Evolutionary conservation across 345 rosid genomes (phyloP), one percentile per base, ranked within the genome.

Genomic region (Litchi chinensis): DNA sequence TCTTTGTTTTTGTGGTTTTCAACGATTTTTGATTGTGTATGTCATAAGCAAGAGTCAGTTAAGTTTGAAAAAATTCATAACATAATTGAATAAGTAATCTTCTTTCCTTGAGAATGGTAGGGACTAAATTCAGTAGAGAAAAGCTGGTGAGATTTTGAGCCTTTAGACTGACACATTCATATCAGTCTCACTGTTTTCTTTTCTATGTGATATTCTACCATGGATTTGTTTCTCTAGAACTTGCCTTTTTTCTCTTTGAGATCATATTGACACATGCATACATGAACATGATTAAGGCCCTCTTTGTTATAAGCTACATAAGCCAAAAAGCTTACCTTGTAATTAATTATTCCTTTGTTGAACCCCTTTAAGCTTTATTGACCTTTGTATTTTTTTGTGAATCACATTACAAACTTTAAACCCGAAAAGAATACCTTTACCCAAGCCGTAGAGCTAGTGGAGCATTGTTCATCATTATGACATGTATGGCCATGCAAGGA

Each of bases 141-240:
- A 48, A 48, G 15, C 15, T 6, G 15, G 52, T 48, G 52, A 48
- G 52, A 48, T 48, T 48, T 48, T 48, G 52, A 48, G 52, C 52
- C 52, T 48, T 48, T 48, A 10, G 21, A 46, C 54, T 70, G 40
- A 21, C 73, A 70, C 50, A 18, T 73, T 46, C 76, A 19, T 52
- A 73, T 56, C 26, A 73, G 19, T 73, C 65, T 56, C 22, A 73
- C 44, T 73, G 28, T 73, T 73, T 73, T 73, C 76, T 73, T 72
- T 73, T 65, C 32, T 52, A 26, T 56, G 76, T 15, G 48, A 26
- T 26, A 26, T 26, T 26, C 28, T 26, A 0, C 1, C 28, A 26
- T 26, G 28, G 28, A 26, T 26, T 26, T 26, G 28, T 26, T 26
- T 26, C 28, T 26, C 28, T 26, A 26, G 28, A 26, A 26, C 28